phyloP scores from a whole-genome alignment of 2,329 filamentous ascomycete species.

The Calycina herbarum region DNA sequence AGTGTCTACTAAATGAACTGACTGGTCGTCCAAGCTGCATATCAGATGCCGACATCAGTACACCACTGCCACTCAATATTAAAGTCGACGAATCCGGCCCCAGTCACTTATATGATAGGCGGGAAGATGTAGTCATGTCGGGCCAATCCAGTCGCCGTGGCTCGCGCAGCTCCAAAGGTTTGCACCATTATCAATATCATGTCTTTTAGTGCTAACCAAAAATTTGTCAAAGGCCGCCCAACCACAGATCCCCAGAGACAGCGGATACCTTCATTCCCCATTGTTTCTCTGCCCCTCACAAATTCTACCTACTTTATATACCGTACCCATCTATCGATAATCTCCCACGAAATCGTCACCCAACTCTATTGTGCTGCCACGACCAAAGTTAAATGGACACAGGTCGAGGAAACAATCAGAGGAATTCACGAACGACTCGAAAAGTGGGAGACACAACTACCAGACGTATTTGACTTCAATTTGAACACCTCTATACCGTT shows the following conservation, averaged over 20 bases:
- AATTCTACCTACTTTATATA: conserved; percentile 32
- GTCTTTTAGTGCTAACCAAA: not conserved
- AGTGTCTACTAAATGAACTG: conserved; percentile 28
- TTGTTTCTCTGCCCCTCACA: conserved; percentile 21
- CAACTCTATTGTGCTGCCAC: conserved; percentile 32
- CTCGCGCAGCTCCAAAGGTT: conserved; percentile 15
- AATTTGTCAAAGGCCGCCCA: not conserved
- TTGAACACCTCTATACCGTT: conserved; percentile 22
- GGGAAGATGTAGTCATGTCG: conserved; percentile 5
- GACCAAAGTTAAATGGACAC: conserved; percentile 28
- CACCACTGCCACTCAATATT: conserved; percentile 29
- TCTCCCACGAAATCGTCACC: conserved; percentile 31
- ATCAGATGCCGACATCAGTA: conserved; percentile 31
- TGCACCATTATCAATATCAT: not conserved
- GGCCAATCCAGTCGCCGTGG: conserved; percentile 12
- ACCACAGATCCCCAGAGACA: not conserved
- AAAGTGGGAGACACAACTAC: conserved; percentile 25
- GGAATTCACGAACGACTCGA: conserved; percentile 26
- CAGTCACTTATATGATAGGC: conserved; percentile 13
- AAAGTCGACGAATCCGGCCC: conserved; percentile 22
- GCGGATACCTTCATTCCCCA: conserved; percentile 15
- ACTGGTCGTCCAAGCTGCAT: conserved; percentile 34
- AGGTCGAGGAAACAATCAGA: conserved; percentile 27
- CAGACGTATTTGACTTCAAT: conserved; percentile 22
- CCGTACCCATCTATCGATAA: conserved; percentile 29